Evolutionary conservation across 768 basidiomycete genomes (phyloP).

Genomic region (Mycena alexandri): DNA sequence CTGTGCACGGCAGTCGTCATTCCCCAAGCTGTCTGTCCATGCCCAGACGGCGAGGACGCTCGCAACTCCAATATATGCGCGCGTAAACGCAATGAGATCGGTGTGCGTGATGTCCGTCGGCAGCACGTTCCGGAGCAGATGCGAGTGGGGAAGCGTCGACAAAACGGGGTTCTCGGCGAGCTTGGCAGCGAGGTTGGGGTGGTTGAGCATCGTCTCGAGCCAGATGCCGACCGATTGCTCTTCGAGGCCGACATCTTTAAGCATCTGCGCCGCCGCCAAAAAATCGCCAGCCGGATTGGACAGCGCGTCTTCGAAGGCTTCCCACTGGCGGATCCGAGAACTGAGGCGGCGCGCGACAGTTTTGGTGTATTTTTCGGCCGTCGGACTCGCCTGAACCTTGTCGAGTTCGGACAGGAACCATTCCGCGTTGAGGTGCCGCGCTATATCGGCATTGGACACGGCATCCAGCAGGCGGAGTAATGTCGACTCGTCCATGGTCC

Average conservation of each 20-base stretch:
- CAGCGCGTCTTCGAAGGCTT: slow-evolving; percentile 70
- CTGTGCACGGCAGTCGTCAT: slow-evolving; percentile 73
- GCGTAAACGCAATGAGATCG: slow-evolving; percentile 74
- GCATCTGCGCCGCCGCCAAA: slow-evolving; percentile 57
- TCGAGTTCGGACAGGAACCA: slow-evolving; percentile 58
- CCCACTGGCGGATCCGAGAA: slow-evolving; percentile 69
- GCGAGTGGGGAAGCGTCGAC: slow-evolving; percentile 52
- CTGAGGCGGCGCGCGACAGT: slow-evolving; percentile 62
- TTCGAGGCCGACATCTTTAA: slow-evolving; percentile 72
- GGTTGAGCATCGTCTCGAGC: slow-evolving; percentile 77
- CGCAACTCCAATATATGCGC: slow-evolving; percentile 76
- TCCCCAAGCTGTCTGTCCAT: slow-evolving; percentile 84
- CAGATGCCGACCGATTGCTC: slow-evolving; percentile 81
- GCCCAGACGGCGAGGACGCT: slow-evolving; percentile 79
- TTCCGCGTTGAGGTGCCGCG: slow-evolving; percentile 61
- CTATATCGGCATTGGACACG: slow-evolving; percentile 73
- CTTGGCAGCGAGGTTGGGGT: slow-evolving; percentile 62
- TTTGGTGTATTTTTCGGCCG: slow-evolving; percentile 55
- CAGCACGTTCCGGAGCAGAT: slow-evolving; percentile 50
- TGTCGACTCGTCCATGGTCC: slow-evolving; percentile 66
- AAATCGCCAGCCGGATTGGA: slow-evolving; percentile 67
- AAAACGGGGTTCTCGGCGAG: slow-evolving; percentile 57
- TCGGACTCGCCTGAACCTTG: slow-evolving; percentile 53
- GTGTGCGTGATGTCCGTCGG: slow-evolving; percentile 54
- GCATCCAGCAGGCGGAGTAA: slow-evolving; percentile 73